Percentiles rank a stretch among this genome's conserved stretches.
phyloP scores from a whole-genome alignment of 495 filamentous ascomycete species.

The Acidiella bohemica region DNA sequence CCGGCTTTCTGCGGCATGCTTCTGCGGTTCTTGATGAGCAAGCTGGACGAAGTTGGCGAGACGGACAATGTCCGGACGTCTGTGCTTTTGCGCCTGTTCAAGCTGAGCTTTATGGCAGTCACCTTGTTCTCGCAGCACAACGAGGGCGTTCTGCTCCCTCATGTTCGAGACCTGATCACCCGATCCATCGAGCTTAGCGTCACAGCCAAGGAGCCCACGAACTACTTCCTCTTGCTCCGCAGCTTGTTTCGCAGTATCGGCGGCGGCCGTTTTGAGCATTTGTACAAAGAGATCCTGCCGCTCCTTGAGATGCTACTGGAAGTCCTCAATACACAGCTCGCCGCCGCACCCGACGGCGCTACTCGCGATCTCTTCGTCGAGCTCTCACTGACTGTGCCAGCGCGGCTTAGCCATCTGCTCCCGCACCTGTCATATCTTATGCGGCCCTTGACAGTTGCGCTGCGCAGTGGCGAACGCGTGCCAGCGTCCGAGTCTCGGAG shows the following conservation, averaged over 20 bases:
- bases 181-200: constrained; percentile 92
- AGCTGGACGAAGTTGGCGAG: constrained; percentile 87
- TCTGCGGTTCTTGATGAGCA: constrained; percentile 89
- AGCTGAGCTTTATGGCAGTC: constrained; percentile 98
- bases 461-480: constrained; percentile 52
- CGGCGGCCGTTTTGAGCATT: constrained; percentile 88
- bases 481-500: not conserved
- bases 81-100: constrained; percentile 88
- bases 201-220: constrained; percentile 92
- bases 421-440: constrained; percentile 97
- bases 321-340: constrained; percentile 83
- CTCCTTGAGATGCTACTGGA: constrained; percentile 94
- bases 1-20: constrained; percentile 98
- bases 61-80: constrained; percentile 80
- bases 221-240: constrained; percentile 88
- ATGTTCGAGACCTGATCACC: constrained; percentile 91
- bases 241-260: constrained; percentile 94
- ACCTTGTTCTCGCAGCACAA: constrained; percentile 90
- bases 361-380: constrained; percentile 96
- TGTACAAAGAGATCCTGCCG: constrained; percentile 96
- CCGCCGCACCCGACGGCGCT: constrained; percentile 73
- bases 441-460: constrained; percentile 87
- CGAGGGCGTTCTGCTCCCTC: constrained; percentile 85
- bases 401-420: constrained; percentile 82
- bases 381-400: constrained; percentile 88